Conservation (phyloP, 306 rosid species). For the Trichosanthes truncata region DNA sequence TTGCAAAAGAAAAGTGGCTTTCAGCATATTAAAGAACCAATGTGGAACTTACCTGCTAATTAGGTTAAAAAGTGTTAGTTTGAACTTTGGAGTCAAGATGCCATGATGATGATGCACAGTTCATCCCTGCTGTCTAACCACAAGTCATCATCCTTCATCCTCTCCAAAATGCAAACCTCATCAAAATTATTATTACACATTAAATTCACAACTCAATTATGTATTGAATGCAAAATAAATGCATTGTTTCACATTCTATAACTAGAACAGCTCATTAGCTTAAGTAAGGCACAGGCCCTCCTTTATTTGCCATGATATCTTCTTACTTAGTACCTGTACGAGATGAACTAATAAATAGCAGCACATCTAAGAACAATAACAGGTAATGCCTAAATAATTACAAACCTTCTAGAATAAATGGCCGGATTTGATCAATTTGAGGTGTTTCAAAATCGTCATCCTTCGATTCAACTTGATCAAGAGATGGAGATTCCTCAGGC, state of each 20-base stretch:
- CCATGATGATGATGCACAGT: constrained; percentile 2
- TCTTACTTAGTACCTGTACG: constrained; percentile 81
- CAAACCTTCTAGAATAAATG: constrained; percentile 89
- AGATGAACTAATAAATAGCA: constrained; percentile 49
- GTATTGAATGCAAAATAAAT: background rate
- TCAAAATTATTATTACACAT: background rate
- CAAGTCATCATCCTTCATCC: background rate
- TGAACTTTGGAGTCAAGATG: background rate
- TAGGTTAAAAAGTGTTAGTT: background rate
- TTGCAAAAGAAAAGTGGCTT: background rate
- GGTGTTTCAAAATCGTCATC: constrained; percentile 34
- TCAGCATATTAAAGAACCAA: background rate
- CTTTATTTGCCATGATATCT: constrained; percentile 41
- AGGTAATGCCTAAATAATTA: constrained; percentile 50
- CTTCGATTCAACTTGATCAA: constrained; percentile 27
- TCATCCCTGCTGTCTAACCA: constrained; percentile 2
- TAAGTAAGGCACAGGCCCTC: constrained; percentile 35
- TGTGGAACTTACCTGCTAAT: background rate
- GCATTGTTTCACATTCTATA: constrained; percentile 17
- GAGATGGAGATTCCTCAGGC: constrained; percentile 29
- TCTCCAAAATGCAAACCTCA: constrained; percentile 1
- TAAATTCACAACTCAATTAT: constrained; percentile 10
- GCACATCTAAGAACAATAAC: constrained; percentile 49
- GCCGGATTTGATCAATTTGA: constrained; percentile 44
- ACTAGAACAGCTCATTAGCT: constrained; percentile 24